These are phyloP conservation scores for Aquilaria yunnanensis DNA, from an alignment of 345 rosid species.

Conservation along the genomic window DNA sequence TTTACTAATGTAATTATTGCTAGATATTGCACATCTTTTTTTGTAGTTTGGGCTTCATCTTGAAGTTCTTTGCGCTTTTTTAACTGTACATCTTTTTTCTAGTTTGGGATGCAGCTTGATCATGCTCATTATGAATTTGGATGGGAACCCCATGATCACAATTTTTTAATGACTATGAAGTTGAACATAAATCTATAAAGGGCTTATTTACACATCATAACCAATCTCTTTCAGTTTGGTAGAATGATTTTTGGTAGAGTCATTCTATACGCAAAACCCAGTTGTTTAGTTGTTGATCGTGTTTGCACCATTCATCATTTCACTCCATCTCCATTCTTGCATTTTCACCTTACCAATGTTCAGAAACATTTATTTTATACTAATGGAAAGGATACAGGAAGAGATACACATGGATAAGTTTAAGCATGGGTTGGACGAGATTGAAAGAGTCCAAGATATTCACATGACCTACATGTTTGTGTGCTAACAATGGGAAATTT, in stretches of 20 bases:
- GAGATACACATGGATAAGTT: slow-evolving; percentile 42
- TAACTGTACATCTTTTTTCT: slow-evolving; percentile 65
- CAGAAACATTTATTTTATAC: slow-evolving; percentile 38
- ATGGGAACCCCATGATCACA: slow-evolving; percentile 19
- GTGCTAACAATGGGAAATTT: slow-evolving; percentile 32
- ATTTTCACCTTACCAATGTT: slow-evolving; percentile 57
- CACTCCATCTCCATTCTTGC: slow-evolving; percentile 54
- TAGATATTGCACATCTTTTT: slow-evolving; percentile 64
- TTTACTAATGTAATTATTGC: slow-evolving; percentile 76
- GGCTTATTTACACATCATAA: slow-evolving; percentile 65
- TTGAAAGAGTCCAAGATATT: slow-evolving; percentile 45
- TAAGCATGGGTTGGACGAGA: slow-evolving; percentile 36
- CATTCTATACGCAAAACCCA: slow-evolving; percentile 53
- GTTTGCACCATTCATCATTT: slow-evolving; percentile 31
- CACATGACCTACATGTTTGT: slow-evolving; percentile 76
- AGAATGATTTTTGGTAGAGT: slow-evolving; percentile 82
- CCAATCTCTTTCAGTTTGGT: slow-evolving; percentile 66
- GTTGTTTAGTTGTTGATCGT: slow-evolving; percentile 63
- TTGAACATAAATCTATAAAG: slow-evolving; percentile 77
- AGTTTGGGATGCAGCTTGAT: slow-evolving; percentile 56
- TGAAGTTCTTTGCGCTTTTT: slow-evolving; percentile 73
- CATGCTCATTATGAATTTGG: slow-evolving; percentile 32
- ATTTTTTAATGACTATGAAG: slow-evolving; percentile 20
- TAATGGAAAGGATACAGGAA: slow-evolving; percentile 61
- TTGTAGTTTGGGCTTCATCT: slow-evolving; percentile 69